Evolutionary conservation across 208 protist species (phyloP).

Genomic region (Crithidia mellificae): DNA sequence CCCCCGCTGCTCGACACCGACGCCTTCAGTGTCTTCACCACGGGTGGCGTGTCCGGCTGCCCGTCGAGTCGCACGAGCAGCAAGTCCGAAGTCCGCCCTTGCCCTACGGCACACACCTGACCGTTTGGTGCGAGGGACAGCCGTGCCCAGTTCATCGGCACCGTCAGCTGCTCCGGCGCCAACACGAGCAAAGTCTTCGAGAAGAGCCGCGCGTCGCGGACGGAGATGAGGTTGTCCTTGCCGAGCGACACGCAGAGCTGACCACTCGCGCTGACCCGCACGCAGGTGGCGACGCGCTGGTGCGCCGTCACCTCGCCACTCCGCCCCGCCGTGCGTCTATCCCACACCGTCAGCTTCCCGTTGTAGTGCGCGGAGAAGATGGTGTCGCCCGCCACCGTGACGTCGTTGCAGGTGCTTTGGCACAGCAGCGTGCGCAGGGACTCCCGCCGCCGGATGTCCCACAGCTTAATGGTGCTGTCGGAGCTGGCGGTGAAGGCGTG

Average conservation of each 20-base stretch:
- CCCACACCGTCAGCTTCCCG: constrained; percentile 64
- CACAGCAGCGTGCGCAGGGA: constrained; percentile 58
- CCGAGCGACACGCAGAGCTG: constrained; percentile 64
- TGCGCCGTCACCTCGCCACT: constrained; percentile 46
- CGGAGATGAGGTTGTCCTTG: constrained; percentile 52
- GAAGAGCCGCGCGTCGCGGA: constrained; percentile 67
- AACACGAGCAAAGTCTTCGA: constrained; percentile 37
- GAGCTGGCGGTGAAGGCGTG: constrained; percentile 69
- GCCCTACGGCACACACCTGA: constrained; percentile 56
- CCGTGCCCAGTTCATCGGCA: constrained; percentile 59
- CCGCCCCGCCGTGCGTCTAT: constrained; percentile 40
- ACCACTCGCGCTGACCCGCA: constrained; percentile 43
- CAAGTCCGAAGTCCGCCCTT: constrained; percentile 27
- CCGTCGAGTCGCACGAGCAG: constrained; percentile 22
- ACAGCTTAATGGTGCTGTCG: constrained; percentile 75
- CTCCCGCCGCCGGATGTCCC: constrained; percentile 51
- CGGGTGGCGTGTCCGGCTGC: not conserved
- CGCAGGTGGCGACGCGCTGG: constrained; percentile 56
- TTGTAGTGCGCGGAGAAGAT: constrained; percentile 78
- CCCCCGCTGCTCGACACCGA: not conserved
- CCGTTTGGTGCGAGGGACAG: constrained; percentile 47
- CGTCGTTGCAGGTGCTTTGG: constrained; percentile 64
- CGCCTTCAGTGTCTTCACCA: constrained; percentile 27
- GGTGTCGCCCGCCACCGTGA: constrained; percentile 46
- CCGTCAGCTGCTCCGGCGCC: constrained; percentile 34